phyloP scores from a whole-genome alignment of 148 eudicot species.

The Arctostaphylos glauca region DNA sequence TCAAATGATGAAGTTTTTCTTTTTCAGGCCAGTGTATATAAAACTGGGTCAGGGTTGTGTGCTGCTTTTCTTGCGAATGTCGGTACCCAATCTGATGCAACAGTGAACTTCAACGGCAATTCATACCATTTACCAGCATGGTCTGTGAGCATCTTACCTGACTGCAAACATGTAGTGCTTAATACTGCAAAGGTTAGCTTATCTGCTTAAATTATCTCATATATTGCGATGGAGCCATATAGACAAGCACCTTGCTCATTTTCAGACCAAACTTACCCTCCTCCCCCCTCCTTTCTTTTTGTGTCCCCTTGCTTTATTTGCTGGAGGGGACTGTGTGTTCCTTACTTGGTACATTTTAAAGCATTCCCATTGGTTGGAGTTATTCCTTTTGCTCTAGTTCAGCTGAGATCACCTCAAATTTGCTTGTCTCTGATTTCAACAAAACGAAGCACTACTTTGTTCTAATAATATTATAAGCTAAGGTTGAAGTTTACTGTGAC shows the following conservation, averaged over 20 bases:
- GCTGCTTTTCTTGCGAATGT: conserved; percentile 84
- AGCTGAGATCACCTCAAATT: not conserved
- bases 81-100: conserved; percentile 74
- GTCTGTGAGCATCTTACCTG: conserved; percentile 99
- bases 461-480: not conserved
- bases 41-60: conserved; percentile 68
- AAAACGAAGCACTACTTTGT: not conserved
- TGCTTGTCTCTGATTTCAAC: not conserved
- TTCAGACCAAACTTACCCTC: not conserved
- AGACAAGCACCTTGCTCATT: not conserved
- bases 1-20: conserved; percentile 2
- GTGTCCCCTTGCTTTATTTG: not conserved
- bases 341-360: not conserved
- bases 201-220: not conserved
- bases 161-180: conserved; percentile 84
- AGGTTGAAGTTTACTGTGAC: conserved; percentile 17
- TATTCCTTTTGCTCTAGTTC: not conserved
- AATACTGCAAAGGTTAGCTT: conserved; percentile 86
- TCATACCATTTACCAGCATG: conserved; percentile 85
- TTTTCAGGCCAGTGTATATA: conserved; percentile 69
- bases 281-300: not conserved
- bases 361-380: not conserved
- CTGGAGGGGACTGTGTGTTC: not conserved
- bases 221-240: not conserved
- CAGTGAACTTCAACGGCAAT: conserved; percentile 67